Conservation (phyloP, 139 green algal genomes). For the Bryopsis sp. region DNA sequence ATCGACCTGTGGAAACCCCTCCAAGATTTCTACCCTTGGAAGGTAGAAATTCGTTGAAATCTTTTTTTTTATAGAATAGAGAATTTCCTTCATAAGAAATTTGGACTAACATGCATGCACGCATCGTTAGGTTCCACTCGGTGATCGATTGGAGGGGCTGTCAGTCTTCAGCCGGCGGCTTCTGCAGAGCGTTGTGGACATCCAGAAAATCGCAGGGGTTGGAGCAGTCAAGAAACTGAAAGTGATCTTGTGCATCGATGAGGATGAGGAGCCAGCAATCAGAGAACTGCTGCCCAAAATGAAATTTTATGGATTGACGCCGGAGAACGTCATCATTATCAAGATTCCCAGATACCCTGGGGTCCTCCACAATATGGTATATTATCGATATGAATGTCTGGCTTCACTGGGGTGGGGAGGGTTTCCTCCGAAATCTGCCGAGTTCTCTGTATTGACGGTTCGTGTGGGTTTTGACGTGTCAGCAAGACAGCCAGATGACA, state of each 20-base stretch:
- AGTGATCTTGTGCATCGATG: slow-evolving; percentile 14
- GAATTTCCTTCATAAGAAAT: background rate
- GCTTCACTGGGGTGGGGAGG: too few relatives aligned
- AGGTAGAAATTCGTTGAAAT: slow-evolving; percentile 12
- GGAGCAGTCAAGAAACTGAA: slow-evolving; percentile 13
- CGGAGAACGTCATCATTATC: slow-evolving; percentile 13
- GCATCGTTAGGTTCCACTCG: slow-evolving; percentile 12
- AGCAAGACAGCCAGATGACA: slow-evolving; percentile 5
- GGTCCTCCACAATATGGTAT: background rate
- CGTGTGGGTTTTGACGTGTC: background rate
- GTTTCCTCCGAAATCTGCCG: background rate
- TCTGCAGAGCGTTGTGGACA: slow-evolving; percentile 12
- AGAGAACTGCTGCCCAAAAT: background rate
- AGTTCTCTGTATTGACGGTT: background rate
- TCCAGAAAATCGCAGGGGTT: slow-evolving; percentile 6
- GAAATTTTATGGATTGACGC: slow-evolving; percentile 9
- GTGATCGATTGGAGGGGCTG: slow-evolving; percentile 7
- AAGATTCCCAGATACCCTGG: slow-evolving; percentile 16
- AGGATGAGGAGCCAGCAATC: background rate
- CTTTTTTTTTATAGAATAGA: background rate
- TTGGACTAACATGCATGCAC: background rate
- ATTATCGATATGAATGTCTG: too few relatives aligned
- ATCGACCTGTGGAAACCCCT: slow-evolving; percentile 5
- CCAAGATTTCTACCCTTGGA: slow-evolving; percentile 13
- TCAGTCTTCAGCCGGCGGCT: slow-evolving; percentile 11